Conservation (phyloP, 306 rosid species). For the Prunus campanulata region DNA sequence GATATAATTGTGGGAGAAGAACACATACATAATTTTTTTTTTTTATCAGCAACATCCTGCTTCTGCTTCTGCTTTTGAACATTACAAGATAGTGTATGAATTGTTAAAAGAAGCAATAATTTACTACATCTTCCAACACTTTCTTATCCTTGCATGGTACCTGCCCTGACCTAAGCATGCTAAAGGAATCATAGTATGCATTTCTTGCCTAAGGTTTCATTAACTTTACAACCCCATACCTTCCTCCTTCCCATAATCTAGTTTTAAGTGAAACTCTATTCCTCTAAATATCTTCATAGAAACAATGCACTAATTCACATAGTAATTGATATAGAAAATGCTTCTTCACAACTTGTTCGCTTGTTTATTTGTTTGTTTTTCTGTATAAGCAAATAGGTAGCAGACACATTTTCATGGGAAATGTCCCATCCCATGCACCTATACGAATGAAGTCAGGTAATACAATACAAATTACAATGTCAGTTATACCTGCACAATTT, state of each 20-base stretch:
- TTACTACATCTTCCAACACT: not conserved
- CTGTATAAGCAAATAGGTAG: too few relatives aligned
- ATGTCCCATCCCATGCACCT: too few relatives aligned
- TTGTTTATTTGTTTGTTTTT: not conserved
- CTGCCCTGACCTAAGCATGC: not conserved
- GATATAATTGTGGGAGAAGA: conserved; percentile 60
- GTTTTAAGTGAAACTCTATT: not conserved
- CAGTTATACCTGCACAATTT: too few relatives aligned
- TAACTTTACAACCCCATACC: not conserved
- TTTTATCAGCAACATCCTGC: conserved; percentile 53
- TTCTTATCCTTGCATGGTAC: not conserved
- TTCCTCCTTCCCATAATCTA: not conserved
- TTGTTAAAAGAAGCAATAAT: not conserved
- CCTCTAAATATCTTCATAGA: too few relatives aligned
- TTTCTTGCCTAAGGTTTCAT: not conserved
- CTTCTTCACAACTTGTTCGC: not conserved
- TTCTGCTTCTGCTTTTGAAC: conserved; percentile 33
- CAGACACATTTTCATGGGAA: too few relatives aligned
- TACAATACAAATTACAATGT: too few relatives aligned
- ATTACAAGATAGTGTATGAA: not conserved
- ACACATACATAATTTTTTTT: conserved; percentile 33
- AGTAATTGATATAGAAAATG: not conserved
- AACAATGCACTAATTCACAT: too few relatives aligned
- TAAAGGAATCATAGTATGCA: not conserved
- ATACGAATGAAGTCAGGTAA: too few relatives aligned